Evolutionary conservation across 352 stramenopile species (phyloP).

Genomic region (Phytopythium mirpurense): DNA sequence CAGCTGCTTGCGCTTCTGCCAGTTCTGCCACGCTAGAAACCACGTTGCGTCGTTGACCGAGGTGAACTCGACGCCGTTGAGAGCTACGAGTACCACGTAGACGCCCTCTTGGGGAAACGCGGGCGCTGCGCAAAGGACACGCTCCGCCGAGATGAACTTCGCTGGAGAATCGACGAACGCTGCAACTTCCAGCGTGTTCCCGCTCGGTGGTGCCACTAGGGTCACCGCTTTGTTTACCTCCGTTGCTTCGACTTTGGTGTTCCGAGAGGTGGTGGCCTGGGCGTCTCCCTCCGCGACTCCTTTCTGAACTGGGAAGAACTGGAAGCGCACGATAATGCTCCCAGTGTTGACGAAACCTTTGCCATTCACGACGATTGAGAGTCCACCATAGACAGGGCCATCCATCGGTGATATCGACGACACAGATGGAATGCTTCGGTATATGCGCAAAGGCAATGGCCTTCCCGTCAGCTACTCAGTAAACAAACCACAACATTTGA

Average conservation of each 20-base stretch:
- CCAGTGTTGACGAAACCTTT: slow-evolving; percentile 58
- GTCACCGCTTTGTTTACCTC: background rate
- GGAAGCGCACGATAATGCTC: slow-evolving; percentile 55
- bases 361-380: slow-evolving; percentile 53
- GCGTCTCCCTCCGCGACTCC: no score
- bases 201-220: background rate
- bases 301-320: slow-evolving; percentile 33
- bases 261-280: background rate
- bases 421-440: slow-evolving; percentile 35
- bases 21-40: slow-evolving; percentile 83
- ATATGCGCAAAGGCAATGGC: slow-evolving; percentile 49
- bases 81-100: slow-evolving; percentile 52
- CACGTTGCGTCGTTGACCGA: slow-evolving; percentile 41
- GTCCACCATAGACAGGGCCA: slow-evolving; percentile 71
- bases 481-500: no score
- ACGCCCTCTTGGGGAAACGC: slow-evolving; percentile 60
- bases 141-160: slow-evolving; percentile 45
- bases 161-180: slow-evolving; percentile 16
- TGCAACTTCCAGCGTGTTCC: background rate
- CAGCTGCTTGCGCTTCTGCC: slow-evolving; percentile 63
- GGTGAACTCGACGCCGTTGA: slow-evolving; percentile 71
- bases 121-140: slow-evolving; percentile 38
- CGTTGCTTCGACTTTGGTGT: slow-evolving; percentile 2
- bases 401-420: slow-evolving; percentile 50
- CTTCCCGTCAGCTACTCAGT: slow-evolving; percentile 8